Evolutionary conservation across 2,329 filamentous ascomycete genomes (phyloP), one percentile per base, ranked within the genome.

Genomic region (Stagonosporopsis vannaccii): DNA sequence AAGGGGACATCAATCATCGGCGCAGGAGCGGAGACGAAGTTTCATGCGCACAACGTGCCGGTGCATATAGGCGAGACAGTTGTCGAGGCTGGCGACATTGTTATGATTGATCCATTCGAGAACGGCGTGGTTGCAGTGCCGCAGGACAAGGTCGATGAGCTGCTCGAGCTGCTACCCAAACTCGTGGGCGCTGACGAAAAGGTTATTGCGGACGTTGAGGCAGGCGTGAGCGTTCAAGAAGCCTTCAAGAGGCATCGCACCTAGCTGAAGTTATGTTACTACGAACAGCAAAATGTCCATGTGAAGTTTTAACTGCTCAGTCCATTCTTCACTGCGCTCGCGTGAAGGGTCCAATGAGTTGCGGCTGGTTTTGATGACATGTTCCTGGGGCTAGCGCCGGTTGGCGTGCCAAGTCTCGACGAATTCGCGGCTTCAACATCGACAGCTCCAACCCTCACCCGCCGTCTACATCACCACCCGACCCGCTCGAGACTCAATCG

Each of bases 71-170:
- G 75, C 1, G 69, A 73, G 8, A 71, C 78, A 6, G 62, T 60
- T 0, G 70, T 81, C 6, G 65, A 68, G 53, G 66, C 73, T 37
- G 77, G 89, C 7, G 90, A 92, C 72, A 81, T 92, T 33, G 80
- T 90, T 41, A 87, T 91, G 74, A 84, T 85, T 52, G 90, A 92
- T 70, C 82, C 85, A 4, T 77, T 79, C n/a, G 89, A 91, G 63
- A 74, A 74, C 61, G 90, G 88, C 0, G 84, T 89, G 1, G 88
- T 90, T 12, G 81, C 85, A 25, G 88, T 92, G 54, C 90, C 90
- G 1, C 77, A 78, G 43, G 81, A 81, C 30, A 84, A 85, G 65
- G 71, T 91, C 9, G 79, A 81, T 11, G 81, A 83, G 43, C 84
- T 91, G 19, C 67, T 90, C 12, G 83, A 84, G 44, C 67, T 91